phyloP scores from a whole-genome alignment of 1,284 basidiomycete genomes.

The Violaceomyces palustris region DNA sequence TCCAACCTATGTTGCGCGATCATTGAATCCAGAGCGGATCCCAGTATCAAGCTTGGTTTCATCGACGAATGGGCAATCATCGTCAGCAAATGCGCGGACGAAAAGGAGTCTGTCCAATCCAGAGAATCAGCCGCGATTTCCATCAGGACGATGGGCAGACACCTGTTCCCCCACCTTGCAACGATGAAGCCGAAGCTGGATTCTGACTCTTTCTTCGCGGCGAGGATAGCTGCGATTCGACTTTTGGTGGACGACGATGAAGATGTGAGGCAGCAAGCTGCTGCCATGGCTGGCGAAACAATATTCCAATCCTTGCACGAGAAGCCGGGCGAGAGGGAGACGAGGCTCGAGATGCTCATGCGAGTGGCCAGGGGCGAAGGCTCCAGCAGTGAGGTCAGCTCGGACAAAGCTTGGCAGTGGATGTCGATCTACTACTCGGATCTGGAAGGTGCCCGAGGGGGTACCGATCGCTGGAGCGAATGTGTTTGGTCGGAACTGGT shows the following conservation, averaged over 20 bases:
- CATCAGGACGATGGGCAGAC: slow-evolving; percentile 7
- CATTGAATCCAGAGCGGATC: not conserved
- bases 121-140: slow-evolving; percentile 21
- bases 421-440: slow-evolving; percentile 20
- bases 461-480: slow-evolving; percentile 8
- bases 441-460: slow-evolving; percentile 1
- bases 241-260: slow-evolving; percentile 33
- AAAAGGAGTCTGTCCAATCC: slow-evolving; percentile 27
- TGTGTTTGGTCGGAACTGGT: slow-evolving; percentile 16
- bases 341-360: slow-evolving; percentile 13
- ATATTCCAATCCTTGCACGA: slow-evolving; percentile 1
- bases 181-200: no score
- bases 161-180: no score
- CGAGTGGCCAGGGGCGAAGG: slow-evolving; percentile 14
- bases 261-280: slow-evolving; percentile 27
- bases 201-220: no score
- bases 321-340: not conserved
- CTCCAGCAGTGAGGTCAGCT: slow-evolving; percentile 21
- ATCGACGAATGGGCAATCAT: slow-evolving; percentile 1
- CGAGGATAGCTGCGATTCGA: slow-evolving; percentile 18
- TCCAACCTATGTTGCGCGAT: slow-evolving; percentile 9
- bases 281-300: slow-evolving; percentile 24
- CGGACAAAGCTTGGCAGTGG: slow-evolving; percentile 30
- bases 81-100: slow-evolving; percentile 15
- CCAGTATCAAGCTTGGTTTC: not conserved